Percentiles rank a stretch among this genome's conserved stretches.
Conservation (phyloP, 208 protist species). For the Polymyxa betae region DNA sequence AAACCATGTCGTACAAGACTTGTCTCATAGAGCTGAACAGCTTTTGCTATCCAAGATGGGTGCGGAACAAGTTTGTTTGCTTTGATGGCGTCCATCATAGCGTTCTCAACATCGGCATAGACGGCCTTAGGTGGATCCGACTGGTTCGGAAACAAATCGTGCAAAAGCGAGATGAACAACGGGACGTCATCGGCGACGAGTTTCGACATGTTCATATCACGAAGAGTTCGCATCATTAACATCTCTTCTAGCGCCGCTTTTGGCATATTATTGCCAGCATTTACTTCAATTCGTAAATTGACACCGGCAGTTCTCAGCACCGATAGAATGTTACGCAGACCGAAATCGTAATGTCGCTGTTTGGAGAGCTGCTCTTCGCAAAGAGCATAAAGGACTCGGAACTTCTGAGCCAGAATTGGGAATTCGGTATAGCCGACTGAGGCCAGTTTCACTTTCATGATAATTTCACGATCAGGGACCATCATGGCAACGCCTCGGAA, state of each 20-base stretch:
- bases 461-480: conserved; percentile 95
- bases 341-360: conserved; percentile 90
- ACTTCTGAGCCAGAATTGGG: conserved; percentile 79
- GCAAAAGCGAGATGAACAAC: conserved; percentile 92
- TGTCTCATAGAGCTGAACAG: conserved; percentile 84
- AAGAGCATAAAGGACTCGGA: conserved; percentile 83
- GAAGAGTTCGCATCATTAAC: conserved; percentile 92
- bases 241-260: conserved; percentile 61
- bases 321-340: conserved; percentile 94
- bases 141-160: conserved; percentile 81
- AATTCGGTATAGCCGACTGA: conserved; percentile 78
- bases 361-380: conserved; percentile 96
- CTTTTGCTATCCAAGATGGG: conserved; percentile 74
- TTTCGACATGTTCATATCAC: conserved; percentile 96
- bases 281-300: conserved; percentile 68
- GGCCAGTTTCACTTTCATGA: conserved; percentile 88
- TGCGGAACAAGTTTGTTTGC: conserved; percentile 68
- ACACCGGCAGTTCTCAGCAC: conserved; percentile 91
- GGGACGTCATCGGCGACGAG: conserved; percentile 94
- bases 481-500: conserved; percentile 98
- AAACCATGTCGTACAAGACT: conserved; percentile 80
- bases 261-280: conserved; percentile 46
- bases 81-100: conserved; percentile 63
- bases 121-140: conserved; percentile 53
- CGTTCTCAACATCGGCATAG: conserved; percentile 67